These are phyloP conservation scores for Claviceps digitariae DNA, from an alignment of 2,329 filamentous ascomycete genomes.

Conservation along the genomic window DNA sequence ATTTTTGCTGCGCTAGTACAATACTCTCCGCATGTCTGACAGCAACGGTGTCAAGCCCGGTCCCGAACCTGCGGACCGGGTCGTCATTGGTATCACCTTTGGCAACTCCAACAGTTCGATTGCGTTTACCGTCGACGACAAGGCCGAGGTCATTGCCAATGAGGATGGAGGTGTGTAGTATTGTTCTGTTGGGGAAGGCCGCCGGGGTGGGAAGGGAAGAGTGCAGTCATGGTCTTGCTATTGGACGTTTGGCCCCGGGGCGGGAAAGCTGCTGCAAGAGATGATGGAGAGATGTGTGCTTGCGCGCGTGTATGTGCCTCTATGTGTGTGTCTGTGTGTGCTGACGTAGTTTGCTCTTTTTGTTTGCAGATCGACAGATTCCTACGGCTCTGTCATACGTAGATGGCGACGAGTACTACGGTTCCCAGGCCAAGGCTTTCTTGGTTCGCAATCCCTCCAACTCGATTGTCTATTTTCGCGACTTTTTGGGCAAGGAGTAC, in stretches of 20 bases:
- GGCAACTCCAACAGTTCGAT: conserved; percentile 98
- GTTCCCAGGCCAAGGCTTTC: conserved; percentile 87
- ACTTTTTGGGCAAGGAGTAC: conserved; percentile 89
- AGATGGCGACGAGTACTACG: conserved; percentile 92
- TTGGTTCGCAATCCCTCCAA: conserved; percentile 85
- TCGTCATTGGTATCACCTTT: conserved; percentile 90
- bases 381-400: conserved; percentile 90
- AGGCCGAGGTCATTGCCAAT: conserved; percentile 95
- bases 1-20: neutral
- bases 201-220: too few species aligned
- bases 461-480: conserved; percentile 90
- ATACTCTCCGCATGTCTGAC: conserved; percentile 28
- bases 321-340: neutral
- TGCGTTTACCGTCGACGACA: conserved; percentile 83
- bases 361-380: conserved; percentile 73
- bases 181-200: neutral
- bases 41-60: conserved; percentile 28
- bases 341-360: neutral
- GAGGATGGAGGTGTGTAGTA: conserved; percentile 76
- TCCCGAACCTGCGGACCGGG: conserved; percentile 42
- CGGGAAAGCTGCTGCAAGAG: neutral
- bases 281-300: neutral
- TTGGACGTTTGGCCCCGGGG: too few species aligned
- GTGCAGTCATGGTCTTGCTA: neutral
- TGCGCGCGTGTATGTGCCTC: too few species aligned